Base-by-base conservation (phyloP, 495 filamentous ascomycete genomes). In the Astrothelium macrocarpum region DNA sequence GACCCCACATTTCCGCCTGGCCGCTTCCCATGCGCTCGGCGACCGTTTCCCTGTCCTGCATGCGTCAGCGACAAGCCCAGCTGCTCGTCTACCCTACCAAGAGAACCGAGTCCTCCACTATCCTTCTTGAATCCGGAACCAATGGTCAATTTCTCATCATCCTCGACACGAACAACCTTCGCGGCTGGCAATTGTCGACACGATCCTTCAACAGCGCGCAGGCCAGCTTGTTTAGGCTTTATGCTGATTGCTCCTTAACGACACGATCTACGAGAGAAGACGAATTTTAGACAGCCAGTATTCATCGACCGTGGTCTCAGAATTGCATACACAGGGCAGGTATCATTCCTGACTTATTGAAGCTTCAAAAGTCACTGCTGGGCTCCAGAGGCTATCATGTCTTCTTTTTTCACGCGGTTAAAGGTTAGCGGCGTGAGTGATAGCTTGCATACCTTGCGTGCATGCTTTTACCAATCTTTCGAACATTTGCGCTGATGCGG, bases 331-430 rank as follows among this genome's bases (percentile, higher is more conserved):
- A n/a, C n/a, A n/a, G n/a, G n/a, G n/a, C n/a, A n/a, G n/a, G n/a
- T n/a, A n/a, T n/a, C n/a, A n/a, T n/a, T n/a, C n/a, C n/a, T n/a
- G 20, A 56, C 20, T 5, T 11, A 56, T 26, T 29, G 16, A 20
- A 29, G 49, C 5, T 5, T 2, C 5, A 9, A 29, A 25, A 56
- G 5, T 29, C 7, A 16, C 20, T 16, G 11, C 12, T 20, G 29
- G 49, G 49, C 49, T 25, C 53, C 61, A 25, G 42, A 23, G 32
- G 53, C 64, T 49, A 59, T 59, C 46, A 78, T 78, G 76, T 62
- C 74, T 29, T 75, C 76, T 2, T 75, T 78, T 67, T 76, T 78
- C 67, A 74, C 70, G 18, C 69, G 72, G 63, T 71, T 78, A 61
- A 74, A 73, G 62, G 66, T 70, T 25, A 67, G 68, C 53, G 71